Percentiles rank a stretch among this genome's conserved stretches.
Conservation (phyloP, 768 basidiomycete species). For the Kwoniella newhampshirensis region DNA sequence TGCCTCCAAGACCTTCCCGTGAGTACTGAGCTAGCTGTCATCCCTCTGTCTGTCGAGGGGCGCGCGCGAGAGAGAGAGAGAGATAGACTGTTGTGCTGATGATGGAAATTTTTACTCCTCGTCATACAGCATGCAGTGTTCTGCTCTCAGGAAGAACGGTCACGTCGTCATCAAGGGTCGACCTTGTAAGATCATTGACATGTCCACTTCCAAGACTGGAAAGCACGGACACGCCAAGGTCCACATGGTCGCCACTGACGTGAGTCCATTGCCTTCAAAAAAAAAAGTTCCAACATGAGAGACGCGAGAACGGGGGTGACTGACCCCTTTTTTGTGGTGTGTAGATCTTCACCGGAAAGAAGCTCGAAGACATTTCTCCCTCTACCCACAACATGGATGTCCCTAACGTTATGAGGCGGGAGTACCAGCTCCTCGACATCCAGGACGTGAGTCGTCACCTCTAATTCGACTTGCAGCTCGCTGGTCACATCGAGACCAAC, state of each 20-base stretch:
- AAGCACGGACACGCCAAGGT: constrained; percentile 99
- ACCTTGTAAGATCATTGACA: constrained; percentile 93
- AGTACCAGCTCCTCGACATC: constrained; percentile 90
- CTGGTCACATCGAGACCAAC: not conserved
- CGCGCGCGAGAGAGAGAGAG: not conserved
- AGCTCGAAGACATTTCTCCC: constrained; percentile 66
- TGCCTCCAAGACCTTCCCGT: constrained; percentile 53
- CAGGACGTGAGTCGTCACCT: constrained; percentile 62
- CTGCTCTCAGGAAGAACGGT: constrained; percentile 71
- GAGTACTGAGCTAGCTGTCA: constrained; percentile 20
- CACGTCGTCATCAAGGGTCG: constrained; percentile 93
- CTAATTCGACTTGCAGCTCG: not conserved
- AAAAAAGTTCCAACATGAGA: not conserved
- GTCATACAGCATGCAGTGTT: constrained; percentile 65
- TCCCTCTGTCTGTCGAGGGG: not conserved
- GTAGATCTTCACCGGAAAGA: constrained; percentile 98
- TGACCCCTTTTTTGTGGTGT: not conserved
- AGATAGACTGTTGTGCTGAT: constrained; percentile 28
- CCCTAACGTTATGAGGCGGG: constrained; percentile 83
- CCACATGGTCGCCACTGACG: constrained; percentile 94
- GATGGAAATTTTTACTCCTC: constrained; percentile 21
- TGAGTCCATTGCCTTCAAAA: constrained; percentile 61
- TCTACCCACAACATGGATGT: constrained; percentile 99
- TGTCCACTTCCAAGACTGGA: constrained; percentile 95
- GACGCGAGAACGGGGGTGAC: too few species aligned